Evolutionary conservation across 139 green algal genomes (phyloP).

Genomic region (Chlamydomonas sp.): DNA sequence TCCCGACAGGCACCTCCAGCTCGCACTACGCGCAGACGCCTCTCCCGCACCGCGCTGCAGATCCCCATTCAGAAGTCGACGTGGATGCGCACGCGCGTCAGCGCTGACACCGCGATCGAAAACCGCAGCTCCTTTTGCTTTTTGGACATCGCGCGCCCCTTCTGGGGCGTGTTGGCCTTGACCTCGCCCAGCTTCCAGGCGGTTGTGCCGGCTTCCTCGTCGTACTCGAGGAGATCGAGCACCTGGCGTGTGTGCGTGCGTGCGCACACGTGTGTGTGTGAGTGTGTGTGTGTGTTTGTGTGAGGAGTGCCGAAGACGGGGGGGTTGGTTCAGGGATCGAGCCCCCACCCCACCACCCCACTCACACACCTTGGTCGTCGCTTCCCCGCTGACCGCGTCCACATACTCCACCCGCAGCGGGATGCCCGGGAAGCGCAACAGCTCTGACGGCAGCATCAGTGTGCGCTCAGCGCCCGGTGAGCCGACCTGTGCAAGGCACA

Average conservation of each 20-base stretch:
- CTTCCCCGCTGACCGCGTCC: background rate
- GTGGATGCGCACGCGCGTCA: constrained; percentile 48
- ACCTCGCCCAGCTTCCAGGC: constrained; percentile 58
- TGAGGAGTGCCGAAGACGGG: background rate
- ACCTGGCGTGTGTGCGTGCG: too few species aligned
- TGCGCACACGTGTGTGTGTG: too few species aligned
- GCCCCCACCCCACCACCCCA: background rate
- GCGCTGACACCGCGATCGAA: constrained; percentile 27
- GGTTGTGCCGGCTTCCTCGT: constrained; percentile 28
- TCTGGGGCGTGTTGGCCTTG: constrained; percentile 45
- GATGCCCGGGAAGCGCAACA: constrained; percentile 43
- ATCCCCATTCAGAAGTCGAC: constrained; percentile 61
- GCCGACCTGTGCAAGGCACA: constrained; percentile 11
- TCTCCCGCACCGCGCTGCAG: too few species aligned
- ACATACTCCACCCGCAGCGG: constrained; percentile 49
- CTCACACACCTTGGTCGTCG: too few species aligned
- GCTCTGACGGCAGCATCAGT: constrained; percentile 44
- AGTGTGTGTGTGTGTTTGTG: too few species aligned
- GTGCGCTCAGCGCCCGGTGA: constrained; percentile 40
- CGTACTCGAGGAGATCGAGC: constrained; percentile 23
- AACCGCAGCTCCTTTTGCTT: constrained; percentile 39
- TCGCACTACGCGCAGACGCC: background rate
- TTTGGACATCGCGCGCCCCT: constrained; percentile 50
- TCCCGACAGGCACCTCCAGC: background rate
- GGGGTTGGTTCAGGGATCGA: background rate